Base-by-base conservation (phyloP, 2,329 filamentous ascomycete species). In the Epichloe festucae region DNA sequence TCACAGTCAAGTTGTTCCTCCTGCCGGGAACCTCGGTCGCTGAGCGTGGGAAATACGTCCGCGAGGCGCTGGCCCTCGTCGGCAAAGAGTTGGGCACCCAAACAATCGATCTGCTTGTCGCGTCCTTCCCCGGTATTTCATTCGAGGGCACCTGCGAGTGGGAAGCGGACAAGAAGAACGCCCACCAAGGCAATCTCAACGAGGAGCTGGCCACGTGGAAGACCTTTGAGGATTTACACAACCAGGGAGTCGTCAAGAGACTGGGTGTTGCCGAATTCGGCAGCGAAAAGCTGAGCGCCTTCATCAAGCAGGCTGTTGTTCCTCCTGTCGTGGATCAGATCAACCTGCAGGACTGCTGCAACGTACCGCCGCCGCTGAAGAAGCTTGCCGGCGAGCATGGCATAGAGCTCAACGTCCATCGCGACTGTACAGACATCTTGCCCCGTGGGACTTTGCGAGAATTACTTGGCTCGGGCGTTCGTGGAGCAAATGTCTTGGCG, bases 1-100 rank as follows among this genome's bases (percentile, higher is more conserved):
- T 96, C 62, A 96, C 91, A 0, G 84, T 93, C 55, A 98, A 98
- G 70, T 71, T 98, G 21, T 98, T 98, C 73, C 94, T 93, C 68
- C 77, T 97, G 31, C 85, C 89, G 1, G 79, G 78, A 17, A 79
- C 87, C 50, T 75, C 83, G 10, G 70, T 79, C 2, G 74, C 76
- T 17, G 71, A 81, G 57, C 81, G 91, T 54, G 79, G 78, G 58
- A 73, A 74, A 51, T 84, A 95, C 63, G 85, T 87, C 8, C 70
- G 77, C 51, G 86, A 94, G 63, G 91, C 93, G 1, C 75, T 98
- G 58, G 73, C 81, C 49, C 70, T 95, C 10, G 90, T 97, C 10
- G 74, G 85, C 57, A 85, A 84, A 64, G 88, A 95, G 67, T 72
- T 98, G 52, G 78, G 83, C 50, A 81, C 90, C 7, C 67, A 78